These are phyloP conservation scores for Cyclotella baltica DNA, from an alignment of 108 stramenopile genomes.

Conservation along the genomic window DNA sequence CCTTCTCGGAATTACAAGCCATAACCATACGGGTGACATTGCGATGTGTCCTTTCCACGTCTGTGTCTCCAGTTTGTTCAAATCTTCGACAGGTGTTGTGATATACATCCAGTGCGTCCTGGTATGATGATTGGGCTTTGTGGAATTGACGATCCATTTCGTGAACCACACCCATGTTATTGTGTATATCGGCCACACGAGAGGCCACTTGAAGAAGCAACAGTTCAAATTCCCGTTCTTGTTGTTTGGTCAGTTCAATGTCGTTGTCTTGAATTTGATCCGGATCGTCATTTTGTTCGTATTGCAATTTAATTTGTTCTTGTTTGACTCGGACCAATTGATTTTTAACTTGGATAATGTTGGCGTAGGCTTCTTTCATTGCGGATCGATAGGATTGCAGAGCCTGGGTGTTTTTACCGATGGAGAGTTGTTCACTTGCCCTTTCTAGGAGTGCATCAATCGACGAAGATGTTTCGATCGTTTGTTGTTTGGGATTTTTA, in stretches of 20 bases:
- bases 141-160: constrained; percentile 44
- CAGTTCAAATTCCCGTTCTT: constrained; percentile 37
- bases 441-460: constrained; percentile 42
- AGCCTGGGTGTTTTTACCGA: constrained; percentile 40
- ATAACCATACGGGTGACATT: constrained; percentile 34
- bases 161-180: constrained; percentile 51
- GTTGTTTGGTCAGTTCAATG: constrained; percentile 27
- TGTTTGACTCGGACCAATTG: constrained; percentile 22
- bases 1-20: constrained; percentile 41
- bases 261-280: constrained; percentile 13
- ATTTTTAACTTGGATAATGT: constrained; percentile 42
- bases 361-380: constrained; percentile 46
- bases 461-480: constrained; percentile 9
- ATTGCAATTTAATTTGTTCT: constrained; percentile 19
- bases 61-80: constrained; percentile 34
- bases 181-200: constrained; percentile 46
- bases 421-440: constrained; percentile 39
- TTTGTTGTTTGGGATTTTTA: not conserved
- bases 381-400: constrained; percentile 39
- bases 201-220: constrained; percentile 47
- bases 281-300: not conserved
- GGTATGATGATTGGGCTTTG: constrained; percentile 38
- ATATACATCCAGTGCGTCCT: constrained; percentile 46
- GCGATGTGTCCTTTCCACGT: constrained; percentile 40
- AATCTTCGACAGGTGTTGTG: constrained; percentile 48